phyloP scores from a whole-genome alignment of 164 flowering plant genomes.

The Taxillus chinensis region DNA sequence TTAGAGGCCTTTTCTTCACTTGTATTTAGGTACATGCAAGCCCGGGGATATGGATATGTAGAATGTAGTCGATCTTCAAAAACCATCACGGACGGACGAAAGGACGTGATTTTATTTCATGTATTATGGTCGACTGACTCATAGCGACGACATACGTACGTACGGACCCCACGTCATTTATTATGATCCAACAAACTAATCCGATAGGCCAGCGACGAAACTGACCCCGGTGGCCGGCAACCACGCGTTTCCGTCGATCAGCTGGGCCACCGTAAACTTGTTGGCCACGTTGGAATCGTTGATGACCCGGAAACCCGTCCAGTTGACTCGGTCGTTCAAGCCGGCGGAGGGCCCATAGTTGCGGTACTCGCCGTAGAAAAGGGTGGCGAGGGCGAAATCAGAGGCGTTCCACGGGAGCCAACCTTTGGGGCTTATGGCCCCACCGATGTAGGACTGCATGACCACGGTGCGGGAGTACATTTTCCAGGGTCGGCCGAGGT shows the following conservation, averaged over 20 bases:
- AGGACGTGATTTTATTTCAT: too few species aligned
- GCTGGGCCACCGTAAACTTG: slow-evolving; percentile 53
- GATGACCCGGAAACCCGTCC: slow-evolving; percentile 61
- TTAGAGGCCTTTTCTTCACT: too few species aligned
- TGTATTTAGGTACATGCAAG: too few species aligned
- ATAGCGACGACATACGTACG: too few species aligned
- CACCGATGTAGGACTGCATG: slow-evolving; percentile 54
- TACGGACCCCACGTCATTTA: too few species aligned
- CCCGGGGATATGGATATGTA: too few species aligned
- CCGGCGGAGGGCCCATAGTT: slow-evolving; percentile 72
- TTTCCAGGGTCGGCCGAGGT: slow-evolving; percentile 89
- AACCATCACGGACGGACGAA: too few species aligned
- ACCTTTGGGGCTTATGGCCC: slow-evolving; percentile 50
- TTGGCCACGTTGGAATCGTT: slow-evolving; percentile 31
- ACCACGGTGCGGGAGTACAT: slow-evolving; percentile 51
- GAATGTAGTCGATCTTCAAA: too few species aligned
- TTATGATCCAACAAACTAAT: not conserved
- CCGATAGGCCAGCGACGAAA: slow-evolving; percentile 42
- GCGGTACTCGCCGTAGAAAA: slow-evolving; percentile 63
- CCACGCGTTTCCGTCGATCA: slow-evolving; percentile 69
- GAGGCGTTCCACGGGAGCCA: slow-evolving; percentile 74
- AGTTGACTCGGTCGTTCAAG: slow-evolving; percentile 43
- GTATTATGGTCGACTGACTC: too few species aligned
- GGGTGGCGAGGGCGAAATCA: slow-evolving; percentile 36
- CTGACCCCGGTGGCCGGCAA: slow-evolving; percentile 69